Evolutionary conservation across 306 rosid genomes (phyloP).

Genomic region (Prunus armeniaca): DNA sequence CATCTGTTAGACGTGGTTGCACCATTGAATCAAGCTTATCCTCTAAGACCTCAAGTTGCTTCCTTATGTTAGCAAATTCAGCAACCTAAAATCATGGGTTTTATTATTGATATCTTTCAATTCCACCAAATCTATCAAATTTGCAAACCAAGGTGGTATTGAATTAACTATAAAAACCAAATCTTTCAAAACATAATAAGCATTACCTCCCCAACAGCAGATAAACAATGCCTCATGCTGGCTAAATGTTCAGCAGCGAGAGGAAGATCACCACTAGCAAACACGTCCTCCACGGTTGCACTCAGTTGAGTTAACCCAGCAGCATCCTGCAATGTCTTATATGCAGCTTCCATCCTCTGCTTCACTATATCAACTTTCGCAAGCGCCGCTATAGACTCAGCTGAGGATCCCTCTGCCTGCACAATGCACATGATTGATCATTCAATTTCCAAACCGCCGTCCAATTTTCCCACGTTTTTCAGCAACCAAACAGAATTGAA

Average conservation of each 20-base stretch:
- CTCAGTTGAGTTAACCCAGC: slow-evolving; percentile 98
- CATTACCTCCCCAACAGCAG: slow-evolving; percentile 96
- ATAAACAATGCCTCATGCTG: slow-evolving; percentile 97
- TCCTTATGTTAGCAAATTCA: slow-evolving; percentile 96
- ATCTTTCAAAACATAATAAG: not conserved
- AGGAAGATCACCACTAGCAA: slow-evolving; percentile 97
- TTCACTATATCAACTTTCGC: slow-evolving; percentile 89
- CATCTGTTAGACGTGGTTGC: slow-evolving; percentile 94
- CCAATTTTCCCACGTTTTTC: slow-evolving; percentile 5
- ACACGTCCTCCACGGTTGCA: slow-evolving; percentile 93
- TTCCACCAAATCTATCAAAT: not conserved
- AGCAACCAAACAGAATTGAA: slow-evolving; percentile 4
- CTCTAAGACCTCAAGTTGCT: slow-evolving; percentile 96
- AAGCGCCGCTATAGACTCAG: slow-evolving; percentile 93
- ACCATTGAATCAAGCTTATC: slow-evolving; percentile 96
- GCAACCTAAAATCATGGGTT: slow-evolving; percentile 59
- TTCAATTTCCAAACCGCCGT: not conserved
- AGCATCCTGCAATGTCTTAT: slow-evolving; percentile 96
- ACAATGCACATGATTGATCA: not conserved
- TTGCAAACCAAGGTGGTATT: not conserved
- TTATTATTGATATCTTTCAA: not conserved
- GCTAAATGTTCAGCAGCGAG: slow-evolving; percentile 94
- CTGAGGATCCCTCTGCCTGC: slow-evolving; percentile 97
- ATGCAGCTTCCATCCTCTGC: slow-evolving; percentile 99
- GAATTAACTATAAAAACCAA: not conserved